Evolutionary conservation across 2,329 filamentous ascomycete genomes (phyloP), one percentile per base, ranked within the genome.

Genomic region (Claviceps humidiphila): DNA sequence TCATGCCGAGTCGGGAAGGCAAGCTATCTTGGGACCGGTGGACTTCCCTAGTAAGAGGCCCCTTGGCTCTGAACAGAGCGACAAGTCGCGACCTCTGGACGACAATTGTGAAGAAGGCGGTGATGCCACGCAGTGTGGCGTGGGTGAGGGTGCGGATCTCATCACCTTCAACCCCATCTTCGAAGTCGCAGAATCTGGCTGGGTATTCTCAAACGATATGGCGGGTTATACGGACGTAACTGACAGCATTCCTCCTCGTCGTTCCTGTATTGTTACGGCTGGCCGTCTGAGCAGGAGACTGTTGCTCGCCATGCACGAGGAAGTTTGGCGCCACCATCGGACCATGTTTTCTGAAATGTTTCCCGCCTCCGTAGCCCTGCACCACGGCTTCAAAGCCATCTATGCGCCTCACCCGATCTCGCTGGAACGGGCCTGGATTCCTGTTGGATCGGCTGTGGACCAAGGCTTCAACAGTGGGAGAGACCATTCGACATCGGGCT

Each of bases 271-370:
- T 62, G 81, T 88, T 55, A 88, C 85, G 2, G 82, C 84, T 0
- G 80, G 77, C 1, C 81, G 86, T 9, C 70, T 89, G 38, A 84
- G 80, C 30, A 76, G 80, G 24, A 76, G 83, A 13, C 72, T 89
- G 1, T 69, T 89, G 5, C 68, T 75, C 46, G 80, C 80, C 5
- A 89, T 90, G 84, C 86, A 90, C 66, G 77, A 85, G 58, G 85
- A 89, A 61, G 84, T 82, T 46, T 82, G 74, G 66, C 74, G 76
- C 30, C 73, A 78, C 59, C 81, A 80, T 56, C 85, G 82, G 65
- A 82, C 74, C 65, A 89, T 84, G 83, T 89, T 87, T 64, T 80
- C 78, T 26, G 86, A 90, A 66, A 90, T 90, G 86, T 89, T 84
- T 68, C 85, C 85, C 1, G 76, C 83, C 0, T 78, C 76, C 1